phyloP scores from a whole-genome alignment of 345 rosid species.

The Corchorus capsularis region DNA sequence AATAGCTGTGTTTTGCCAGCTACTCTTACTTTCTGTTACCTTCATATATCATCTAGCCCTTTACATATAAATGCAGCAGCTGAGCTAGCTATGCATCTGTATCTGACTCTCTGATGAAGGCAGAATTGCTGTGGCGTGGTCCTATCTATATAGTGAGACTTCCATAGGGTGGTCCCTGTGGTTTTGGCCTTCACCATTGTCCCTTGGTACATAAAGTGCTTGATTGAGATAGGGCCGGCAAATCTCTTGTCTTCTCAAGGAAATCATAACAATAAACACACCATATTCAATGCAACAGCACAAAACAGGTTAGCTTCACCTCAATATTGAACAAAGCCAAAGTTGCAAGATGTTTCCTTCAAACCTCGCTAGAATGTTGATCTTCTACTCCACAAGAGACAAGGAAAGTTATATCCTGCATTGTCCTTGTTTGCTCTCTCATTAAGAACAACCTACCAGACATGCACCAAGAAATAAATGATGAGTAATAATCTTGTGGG shows the following conservation, averaged over 20 bases:
- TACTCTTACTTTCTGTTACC: conserved; percentile 5
- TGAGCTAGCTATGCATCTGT: conserved; percentile 3
- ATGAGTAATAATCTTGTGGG: neutral
- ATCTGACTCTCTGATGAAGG: conserved; percentile 2
- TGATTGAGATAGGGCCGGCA: neutral
- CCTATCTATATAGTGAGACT: neutral
- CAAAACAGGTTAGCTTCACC: neutral
- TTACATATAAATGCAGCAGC: conserved; percentile 2
- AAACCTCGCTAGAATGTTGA: neutral
- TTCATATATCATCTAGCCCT: neutral
- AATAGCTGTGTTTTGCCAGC: neutral
- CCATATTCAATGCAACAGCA: neutral
- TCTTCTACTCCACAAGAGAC: neutral
- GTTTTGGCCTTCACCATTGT: neutral
- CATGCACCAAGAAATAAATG: neutral
- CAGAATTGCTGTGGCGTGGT: neutral
- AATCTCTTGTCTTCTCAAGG: neutral
- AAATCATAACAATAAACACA: neutral
- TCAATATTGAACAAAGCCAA: neutral
- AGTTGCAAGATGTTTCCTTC: conserved; percentile 1
- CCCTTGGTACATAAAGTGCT: conserved; percentile 1
- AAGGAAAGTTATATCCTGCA: too few relatives aligned
- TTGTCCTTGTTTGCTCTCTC: neutral
- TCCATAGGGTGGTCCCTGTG: neutral
- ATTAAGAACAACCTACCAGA: neutral